Conservation (phyloP, 2,329 filamentous ascomycete genomes). For the Cladophialophora psammophila region DNA sequence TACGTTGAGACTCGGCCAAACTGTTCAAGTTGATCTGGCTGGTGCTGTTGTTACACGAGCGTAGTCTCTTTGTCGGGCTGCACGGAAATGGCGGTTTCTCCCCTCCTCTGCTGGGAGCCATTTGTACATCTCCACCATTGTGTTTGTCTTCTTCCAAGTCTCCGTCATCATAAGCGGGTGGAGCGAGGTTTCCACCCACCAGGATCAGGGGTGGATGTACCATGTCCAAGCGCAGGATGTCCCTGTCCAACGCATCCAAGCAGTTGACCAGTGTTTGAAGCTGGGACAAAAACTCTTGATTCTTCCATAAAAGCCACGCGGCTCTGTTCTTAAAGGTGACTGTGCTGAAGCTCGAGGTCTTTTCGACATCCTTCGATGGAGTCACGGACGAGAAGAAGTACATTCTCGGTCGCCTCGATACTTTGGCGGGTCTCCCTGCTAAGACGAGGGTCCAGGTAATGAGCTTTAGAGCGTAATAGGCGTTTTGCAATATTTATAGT, state of each 20-base stretch:
- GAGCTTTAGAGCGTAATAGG: conserved; percentile 8
- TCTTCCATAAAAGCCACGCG: conserved; percentile 19
- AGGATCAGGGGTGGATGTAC: background rate
- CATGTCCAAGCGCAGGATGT: conserved; percentile 17
- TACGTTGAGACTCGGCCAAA: background rate
- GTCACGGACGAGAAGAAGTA: conserved; percentile 10
- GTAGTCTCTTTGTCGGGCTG: conserved; percentile 8
- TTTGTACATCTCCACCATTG: too few relatives aligned
- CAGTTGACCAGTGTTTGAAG: conserved; percentile 13
- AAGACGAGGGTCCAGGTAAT: conserved; percentile 12
- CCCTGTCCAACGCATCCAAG: conserved; percentile 12
- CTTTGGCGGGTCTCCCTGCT: background rate
- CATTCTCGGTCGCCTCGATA: conserved; percentile 4
- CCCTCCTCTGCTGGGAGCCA: background rate
- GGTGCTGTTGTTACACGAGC: conserved; percentile 8
- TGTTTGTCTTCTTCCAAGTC: background rate
- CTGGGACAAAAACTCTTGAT: conserved; percentile 16
- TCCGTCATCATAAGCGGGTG: background rate
- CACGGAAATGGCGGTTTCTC: conserved; percentile 10
- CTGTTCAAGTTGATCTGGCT: conserved; percentile 6
- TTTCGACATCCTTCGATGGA: conserved; percentile 18
- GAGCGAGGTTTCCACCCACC: background rate
- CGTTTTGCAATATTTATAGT: conserved; percentile 13
- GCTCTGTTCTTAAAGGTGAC: conserved; percentile 10
- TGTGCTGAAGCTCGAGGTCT: conserved; percentile 13